phyloP scores from a whole-genome alignment of 192 early-diverging fungal genomes.

The Linnemannia hyalina region DNA sequence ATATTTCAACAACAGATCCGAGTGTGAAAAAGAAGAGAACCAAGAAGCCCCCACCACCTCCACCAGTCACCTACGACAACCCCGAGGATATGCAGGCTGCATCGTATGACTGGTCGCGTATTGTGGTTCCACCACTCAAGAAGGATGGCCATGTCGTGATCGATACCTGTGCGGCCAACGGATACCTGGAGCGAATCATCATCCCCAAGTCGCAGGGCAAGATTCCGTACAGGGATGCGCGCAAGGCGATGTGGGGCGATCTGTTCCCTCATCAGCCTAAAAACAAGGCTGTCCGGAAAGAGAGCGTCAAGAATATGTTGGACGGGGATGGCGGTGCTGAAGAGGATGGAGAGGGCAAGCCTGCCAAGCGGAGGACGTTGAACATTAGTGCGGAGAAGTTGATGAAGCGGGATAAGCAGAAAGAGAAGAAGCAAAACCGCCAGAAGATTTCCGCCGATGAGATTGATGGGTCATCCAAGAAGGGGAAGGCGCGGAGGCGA shows the following conservation, averaged over 20 bases:
- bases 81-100: conserved; percentile 38
- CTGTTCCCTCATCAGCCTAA: conserved; percentile 82
- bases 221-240: conserved; percentile 77
- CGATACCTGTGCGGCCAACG: conserved; percentile 67
- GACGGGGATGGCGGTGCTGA: conserved; percentile 6
- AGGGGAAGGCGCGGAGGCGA: conserved; percentile 3
- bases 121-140: conserved; percentile 84
- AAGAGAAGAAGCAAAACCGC: conserved; percentile 50
- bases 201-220: conserved; percentile 80
- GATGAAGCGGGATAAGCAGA: conserved; percentile 37
- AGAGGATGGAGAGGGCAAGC: not conserved
- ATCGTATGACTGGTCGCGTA: conserved; percentile 76
- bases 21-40: conserved; percentile 20
- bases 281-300: conserved; percentile 54
- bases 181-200: conserved; percentile 73
- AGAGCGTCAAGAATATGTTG: conserved; percentile 16
- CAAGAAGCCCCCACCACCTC: conserved; percentile 43
- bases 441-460: conserved; percentile 31
- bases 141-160: conserved; percentile 80
- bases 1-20: not conserved
- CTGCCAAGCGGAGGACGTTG: not conserved
- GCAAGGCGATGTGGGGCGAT: conserved; percentile 89
- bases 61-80: conserved; percentile 44
- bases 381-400: conserved; percentile 32
- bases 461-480: conserved; percentile 5